A percentile compares a stretch with the other conserved stretches of the same genome.
phyloP scores from a whole-genome alignment of 83 land plant genomes.

The Larix sibirica region DNA sequence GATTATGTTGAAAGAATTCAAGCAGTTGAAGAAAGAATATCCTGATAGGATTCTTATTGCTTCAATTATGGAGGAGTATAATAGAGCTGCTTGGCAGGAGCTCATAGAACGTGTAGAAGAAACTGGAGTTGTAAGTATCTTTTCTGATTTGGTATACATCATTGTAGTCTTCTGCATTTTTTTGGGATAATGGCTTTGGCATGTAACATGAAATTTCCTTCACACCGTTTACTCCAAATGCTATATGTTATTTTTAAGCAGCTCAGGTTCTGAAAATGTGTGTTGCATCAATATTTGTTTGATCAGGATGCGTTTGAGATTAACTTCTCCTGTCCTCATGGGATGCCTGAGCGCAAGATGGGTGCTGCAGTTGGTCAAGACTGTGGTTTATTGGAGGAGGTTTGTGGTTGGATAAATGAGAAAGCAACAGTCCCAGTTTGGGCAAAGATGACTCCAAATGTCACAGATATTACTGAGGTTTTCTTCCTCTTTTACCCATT shows the following conservation, averaged over 20 bases:
- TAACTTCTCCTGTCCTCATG: conserved; percentile 99
- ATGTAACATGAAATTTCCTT: neutral
- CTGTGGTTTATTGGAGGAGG: conserved; percentile 85
- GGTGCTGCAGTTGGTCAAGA: conserved; percentile 99
- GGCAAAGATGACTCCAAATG: conserved; percentile 99
- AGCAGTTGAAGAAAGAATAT: conserved; percentile 89
- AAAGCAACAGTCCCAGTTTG: conserved; percentile 97
- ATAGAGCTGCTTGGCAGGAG: conserved; percentile 96
- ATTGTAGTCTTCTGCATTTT: neutral
- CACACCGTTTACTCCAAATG: neutral
- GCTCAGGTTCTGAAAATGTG: neutral
- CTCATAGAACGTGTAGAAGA: conserved; percentile 97
- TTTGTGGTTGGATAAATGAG: conserved; percentile 97
- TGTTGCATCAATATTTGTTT: conserved; percentile 9
- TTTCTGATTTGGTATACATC: neutral
- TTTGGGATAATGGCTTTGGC: neutral
- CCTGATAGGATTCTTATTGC: conserved; percentile 97
- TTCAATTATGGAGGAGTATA: conserved; percentile 98
- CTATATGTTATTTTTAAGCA: neutral
- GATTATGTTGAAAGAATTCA: conserved; percentile 92
- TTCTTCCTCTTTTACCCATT: neutral
- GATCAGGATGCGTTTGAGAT: conserved; percentile 94
- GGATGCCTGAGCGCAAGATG: conserved; percentile 99
- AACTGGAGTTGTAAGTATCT: conserved; percentile 87
- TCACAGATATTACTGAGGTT: conserved; percentile 96